Percentiles rank a stretch among this genome's conserved stretches.
These are phyloP conservation scores for Paramecium sonneborni DNA, from an alignment of 73 alveolate genomes.

Conservation along the genomic window DNA sequence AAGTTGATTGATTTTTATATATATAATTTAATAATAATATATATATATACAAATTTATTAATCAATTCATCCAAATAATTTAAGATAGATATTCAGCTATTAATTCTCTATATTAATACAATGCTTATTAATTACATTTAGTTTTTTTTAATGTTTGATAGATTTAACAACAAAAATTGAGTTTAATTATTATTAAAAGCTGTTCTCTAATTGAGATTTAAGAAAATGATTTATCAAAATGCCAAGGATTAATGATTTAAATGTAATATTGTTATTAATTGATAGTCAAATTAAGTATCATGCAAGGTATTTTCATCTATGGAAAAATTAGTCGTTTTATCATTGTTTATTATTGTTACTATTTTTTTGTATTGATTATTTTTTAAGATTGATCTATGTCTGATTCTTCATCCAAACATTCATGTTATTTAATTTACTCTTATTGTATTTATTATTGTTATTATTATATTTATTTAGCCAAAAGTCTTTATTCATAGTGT, in stretches of 20 bases:
- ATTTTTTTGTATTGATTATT: neutral
- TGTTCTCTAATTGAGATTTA: neutral
- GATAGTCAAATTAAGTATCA: neutral
- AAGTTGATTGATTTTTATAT: slow-evolving; percentile 76
- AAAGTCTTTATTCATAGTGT: neutral
- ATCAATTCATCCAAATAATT: slow-evolving; percentile 25
- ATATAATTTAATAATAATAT: neutral
- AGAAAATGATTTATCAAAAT: neutral
- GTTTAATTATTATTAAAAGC: neutral
- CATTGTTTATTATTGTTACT: neutral
- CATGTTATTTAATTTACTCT: neutral
- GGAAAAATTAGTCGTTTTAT: slow-evolving; percentile 29
- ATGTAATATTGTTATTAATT: neutral
- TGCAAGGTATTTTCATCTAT: slow-evolving; percentile 7
- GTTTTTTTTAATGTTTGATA: neutral
- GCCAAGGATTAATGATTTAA: neutral
- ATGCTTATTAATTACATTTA: neutral
- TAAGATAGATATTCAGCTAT: slow-evolving; percentile 19
- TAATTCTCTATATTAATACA: slow-evolving; percentile 1
- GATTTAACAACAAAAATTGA: neutral
- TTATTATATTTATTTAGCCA: neutral
- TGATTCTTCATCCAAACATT: neutral
- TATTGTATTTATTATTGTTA: neutral
- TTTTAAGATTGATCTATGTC: neutral
- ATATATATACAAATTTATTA: neutral